Conservation (phyloP, 495 filamentous ascomycete genomes). For the Jackrogersella multiformis region DNA sequence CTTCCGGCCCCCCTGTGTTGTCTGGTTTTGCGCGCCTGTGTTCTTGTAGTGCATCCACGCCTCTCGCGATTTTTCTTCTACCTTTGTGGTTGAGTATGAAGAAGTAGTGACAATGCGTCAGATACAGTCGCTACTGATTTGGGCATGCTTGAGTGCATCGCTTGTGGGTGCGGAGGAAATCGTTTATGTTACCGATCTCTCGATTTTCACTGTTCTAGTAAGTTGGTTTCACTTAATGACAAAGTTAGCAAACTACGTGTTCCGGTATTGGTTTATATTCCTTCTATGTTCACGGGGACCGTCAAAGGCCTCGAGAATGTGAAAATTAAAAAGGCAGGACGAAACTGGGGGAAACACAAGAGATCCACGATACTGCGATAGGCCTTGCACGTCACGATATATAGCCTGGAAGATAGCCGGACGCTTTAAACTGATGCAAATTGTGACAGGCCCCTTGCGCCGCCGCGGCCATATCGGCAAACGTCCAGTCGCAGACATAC, state of each 20-base stretch:
- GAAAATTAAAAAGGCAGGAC: neutral
- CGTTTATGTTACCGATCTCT: slow-evolving; percentile 57
- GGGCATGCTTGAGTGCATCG: slow-evolving; percentile 23
- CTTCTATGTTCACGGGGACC: too few species aligned
- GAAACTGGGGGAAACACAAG: neutral
- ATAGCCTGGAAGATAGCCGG: neutral
- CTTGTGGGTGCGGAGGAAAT: slow-evolving; percentile 41
- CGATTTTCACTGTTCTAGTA: slow-evolving; percentile 55
- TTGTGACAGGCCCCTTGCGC: slow-evolving; percentile 58
- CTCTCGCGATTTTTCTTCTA: neutral
- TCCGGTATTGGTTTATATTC: too few species aligned
- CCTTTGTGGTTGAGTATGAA: neutral
- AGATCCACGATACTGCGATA: neutral
- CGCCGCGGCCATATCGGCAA: slow-evolving; percentile 50
- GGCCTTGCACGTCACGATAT: neutral
- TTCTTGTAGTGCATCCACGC: neutral
- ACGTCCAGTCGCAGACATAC: slow-evolving; percentile 52
- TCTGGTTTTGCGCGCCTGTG: neutral
- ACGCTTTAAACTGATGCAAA: slow-evolving; percentile 14
- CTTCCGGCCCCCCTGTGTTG: neutral
- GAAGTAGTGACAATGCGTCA: slow-evolving; percentile 18
- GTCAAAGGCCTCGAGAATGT: too few species aligned
- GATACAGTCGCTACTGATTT: slow-evolving; percentile 19
- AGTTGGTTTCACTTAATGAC: neutral
- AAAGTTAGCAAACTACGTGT: too few species aligned